These are phyloP conservation scores for Yamadazyma pseudoaaseri DNA, from an alignment of 1,139 yeast genomes.

Conservation along the genomic window DNA sequence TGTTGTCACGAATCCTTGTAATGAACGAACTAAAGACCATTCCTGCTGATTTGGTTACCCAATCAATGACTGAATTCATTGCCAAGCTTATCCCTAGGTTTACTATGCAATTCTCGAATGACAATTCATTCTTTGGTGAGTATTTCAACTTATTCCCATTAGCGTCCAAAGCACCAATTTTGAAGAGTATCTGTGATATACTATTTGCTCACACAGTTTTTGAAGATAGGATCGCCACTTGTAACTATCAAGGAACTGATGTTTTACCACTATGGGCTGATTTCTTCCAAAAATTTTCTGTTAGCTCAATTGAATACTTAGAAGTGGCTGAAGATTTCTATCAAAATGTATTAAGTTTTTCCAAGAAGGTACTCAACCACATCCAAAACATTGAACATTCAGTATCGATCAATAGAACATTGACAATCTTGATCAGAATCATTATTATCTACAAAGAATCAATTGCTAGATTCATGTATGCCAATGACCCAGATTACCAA, in stretches of 20 bases:
- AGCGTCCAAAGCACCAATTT: slow-evolving; percentile 27
- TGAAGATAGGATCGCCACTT: slow-evolving; percentile 7
- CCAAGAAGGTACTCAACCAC: slow-evolving; percentile 6
- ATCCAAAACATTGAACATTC: background rate
- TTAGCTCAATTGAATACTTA: slow-evolving; percentile 24
- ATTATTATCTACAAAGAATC: slow-evolving; percentile 56
- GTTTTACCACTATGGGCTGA: slow-evolving; percentile 34
- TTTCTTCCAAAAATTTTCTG: slow-evolving; percentile 39
- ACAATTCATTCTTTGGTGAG: slow-evolving; percentile 43
- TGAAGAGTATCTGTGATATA: slow-evolving; percentile 27
- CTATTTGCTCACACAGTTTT: slow-evolving; percentile 22
- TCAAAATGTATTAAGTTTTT: slow-evolving; percentile 6
- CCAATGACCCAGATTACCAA: slow-evolving; percentile 29
- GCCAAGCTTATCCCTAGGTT: slow-evolving; percentile 42
- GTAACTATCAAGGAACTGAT: slow-evolving; percentile 13
- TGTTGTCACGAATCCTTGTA: slow-evolving; percentile 30
- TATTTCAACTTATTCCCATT: slow-evolving; percentile 32
- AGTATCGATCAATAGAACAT: slow-evolving; percentile 7
- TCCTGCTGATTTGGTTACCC: slow-evolving; percentile 12
- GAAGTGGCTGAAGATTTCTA: slow-evolving; percentile 16
- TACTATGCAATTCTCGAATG: slow-evolving; percentile 35
- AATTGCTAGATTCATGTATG: slow-evolving; percentile 31
- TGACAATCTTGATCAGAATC: slow-evolving; percentile 51
- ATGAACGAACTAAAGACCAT: slow-evolving; percentile 17
- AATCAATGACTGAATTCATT: slow-evolving; percentile 27